Evolutionary conservation across 2,329 filamentous ascomycete species (phyloP), one percentile per base, ranked within the genome.

Genomic region (Penicillium sp.): DNA sequence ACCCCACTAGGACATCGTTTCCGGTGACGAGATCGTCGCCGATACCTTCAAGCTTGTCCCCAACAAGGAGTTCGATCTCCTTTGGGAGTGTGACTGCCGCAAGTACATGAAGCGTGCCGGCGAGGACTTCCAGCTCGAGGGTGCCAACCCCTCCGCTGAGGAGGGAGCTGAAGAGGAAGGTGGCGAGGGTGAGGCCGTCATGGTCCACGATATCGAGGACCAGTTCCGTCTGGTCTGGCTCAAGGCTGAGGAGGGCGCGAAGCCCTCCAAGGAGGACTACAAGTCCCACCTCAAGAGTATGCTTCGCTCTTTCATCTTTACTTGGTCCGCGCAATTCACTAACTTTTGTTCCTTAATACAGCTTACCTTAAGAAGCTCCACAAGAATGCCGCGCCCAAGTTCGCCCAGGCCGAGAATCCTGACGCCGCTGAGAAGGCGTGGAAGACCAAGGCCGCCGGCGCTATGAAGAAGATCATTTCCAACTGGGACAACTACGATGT

Each of bases 401-500:
- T 81, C 33, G 17, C 17, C 17, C 17, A 19, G 17, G 17, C 17
- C 17, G 17, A 19, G 17, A 19, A 19, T 19, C 17, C 17, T 19
- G 17, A 19, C 17, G 17, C 17, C 17, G 17, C 4, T 21, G 4
- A 21, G 21, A 1, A 4, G 3, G 21, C 21, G 60, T 83, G 83
- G 37, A 41, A 47, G 48, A 19, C 7, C 2, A 41, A 46, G 63
- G 90, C 89, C 52, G 69, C 75, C 57, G 73, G 60, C 49, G 94
- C 81, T 69, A 84, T 87, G 73, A 95, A 95, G 80, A 84, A 88
- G 78, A 82, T 81, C 68, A 78, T 95, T 60, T 76, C 85, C 70
- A 91, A 88, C 77, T 95, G 95, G 80, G 90, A 95, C 78, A 88
- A 97, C 78, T 95, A 85, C 72, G 91, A 97, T 73, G 91, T 96